phyloP scores from a whole-genome alignment of 805 yeast genomes.

The Yamadazyma nakazawae region DNA sequence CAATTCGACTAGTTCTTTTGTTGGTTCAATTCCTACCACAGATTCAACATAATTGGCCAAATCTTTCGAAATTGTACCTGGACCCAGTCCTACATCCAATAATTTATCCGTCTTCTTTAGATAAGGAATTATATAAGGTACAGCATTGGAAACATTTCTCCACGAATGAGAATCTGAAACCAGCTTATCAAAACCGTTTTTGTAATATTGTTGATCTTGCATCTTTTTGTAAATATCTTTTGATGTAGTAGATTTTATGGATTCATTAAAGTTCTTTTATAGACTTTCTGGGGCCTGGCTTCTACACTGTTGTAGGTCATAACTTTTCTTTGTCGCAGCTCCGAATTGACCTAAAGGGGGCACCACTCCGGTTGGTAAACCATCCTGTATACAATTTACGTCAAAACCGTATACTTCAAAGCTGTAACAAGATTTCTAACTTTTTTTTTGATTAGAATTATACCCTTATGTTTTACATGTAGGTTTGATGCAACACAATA shows the following conservation, averaged over 20 bases:
- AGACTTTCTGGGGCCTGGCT: too few relatives aligned
- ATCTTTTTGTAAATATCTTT: not conserved
- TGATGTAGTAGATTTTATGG: not conserved
- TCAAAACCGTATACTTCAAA: not conserved
- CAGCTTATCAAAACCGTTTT: slow-evolving; percentile 19
- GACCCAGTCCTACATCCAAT: slow-evolving; percentile 44
- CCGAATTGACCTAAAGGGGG: not conserved
- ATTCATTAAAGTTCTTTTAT: too few relatives aligned
- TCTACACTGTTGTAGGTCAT: not conserved
- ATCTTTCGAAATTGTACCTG: slow-evolving; percentile 38
- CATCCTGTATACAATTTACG: not conserved
- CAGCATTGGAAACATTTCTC: slow-evolving; percentile 30
- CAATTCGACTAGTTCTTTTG: slow-evolving; percentile 18
- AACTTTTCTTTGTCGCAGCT: not conserved
- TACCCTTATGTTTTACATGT: too few relatives aligned
- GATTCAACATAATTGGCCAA: slow-evolving; percentile 29
- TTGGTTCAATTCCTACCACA: slow-evolving; percentile 32
- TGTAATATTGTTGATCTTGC: slow-evolving; percentile 22
- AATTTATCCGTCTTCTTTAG: slow-evolving; percentile 23
- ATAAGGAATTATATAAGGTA: slow-evolving; percentile 23
- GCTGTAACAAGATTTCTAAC: too few relatives aligned
- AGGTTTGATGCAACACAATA: too few relatives aligned
- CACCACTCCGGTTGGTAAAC: not conserved
- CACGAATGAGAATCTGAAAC: slow-evolving; percentile 29
- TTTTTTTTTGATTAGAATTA: too few relatives aligned